Conservation (phyloP, 2,329 filamentous ascomycete species). For the Colletotrichum euphorbiae region DNA sequence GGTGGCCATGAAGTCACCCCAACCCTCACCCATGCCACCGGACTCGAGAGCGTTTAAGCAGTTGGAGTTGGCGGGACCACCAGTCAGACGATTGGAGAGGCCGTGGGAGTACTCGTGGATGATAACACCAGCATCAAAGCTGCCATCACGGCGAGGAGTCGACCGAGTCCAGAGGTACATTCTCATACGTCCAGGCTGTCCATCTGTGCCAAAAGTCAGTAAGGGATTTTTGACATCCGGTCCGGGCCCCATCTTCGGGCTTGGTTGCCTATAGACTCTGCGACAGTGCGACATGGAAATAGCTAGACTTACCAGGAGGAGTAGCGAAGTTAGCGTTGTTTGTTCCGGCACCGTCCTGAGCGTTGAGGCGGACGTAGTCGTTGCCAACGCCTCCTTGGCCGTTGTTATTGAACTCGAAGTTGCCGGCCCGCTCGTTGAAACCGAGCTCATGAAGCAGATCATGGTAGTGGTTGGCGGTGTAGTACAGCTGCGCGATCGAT, state of each 20-base stretch:
- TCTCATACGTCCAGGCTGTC: slow-evolving; percentile 57
- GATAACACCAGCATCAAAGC: slow-evolving; percentile 70
- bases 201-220: too few relatives aligned
- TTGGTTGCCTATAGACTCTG: too few relatives aligned
- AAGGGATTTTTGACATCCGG: too few relatives aligned
- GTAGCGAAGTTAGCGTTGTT: slow-evolving; percentile 67
- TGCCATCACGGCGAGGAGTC: slow-evolving; percentile 62
- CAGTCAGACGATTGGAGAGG: slow-evolving; percentile 68
- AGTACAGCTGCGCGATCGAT: slow-evolving; percentile 66
- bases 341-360: slow-evolving; percentile 60
- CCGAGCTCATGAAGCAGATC: slow-evolving; percentile 65
- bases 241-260: too few relatives aligned
- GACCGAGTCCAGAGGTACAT: slow-evolving; percentile 67
- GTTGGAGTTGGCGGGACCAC: slow-evolving; percentile 64
- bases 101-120: slow-evolving; percentile 71
- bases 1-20: slow-evolving; percentile 67
- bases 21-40: slow-evolving; percentile 69
- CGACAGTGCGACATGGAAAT: too few relatives aligned
- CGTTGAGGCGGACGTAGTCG: slow-evolving; percentile 63
- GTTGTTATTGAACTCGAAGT: slow-evolving; percentile 66
- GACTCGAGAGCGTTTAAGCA: slow-evolving; percentile 61
- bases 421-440: slow-evolving; percentile 65
- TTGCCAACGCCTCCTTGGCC: slow-evolving; percentile 58
- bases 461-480: slow-evolving; percentile 66
- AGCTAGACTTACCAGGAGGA: slow-evolving; percentile 55